These are phyloP conservation scores for Metschnikowia lachancei DNA, from an alignment of 805 yeast genomes.

Conservation along the genomic window DNA sequence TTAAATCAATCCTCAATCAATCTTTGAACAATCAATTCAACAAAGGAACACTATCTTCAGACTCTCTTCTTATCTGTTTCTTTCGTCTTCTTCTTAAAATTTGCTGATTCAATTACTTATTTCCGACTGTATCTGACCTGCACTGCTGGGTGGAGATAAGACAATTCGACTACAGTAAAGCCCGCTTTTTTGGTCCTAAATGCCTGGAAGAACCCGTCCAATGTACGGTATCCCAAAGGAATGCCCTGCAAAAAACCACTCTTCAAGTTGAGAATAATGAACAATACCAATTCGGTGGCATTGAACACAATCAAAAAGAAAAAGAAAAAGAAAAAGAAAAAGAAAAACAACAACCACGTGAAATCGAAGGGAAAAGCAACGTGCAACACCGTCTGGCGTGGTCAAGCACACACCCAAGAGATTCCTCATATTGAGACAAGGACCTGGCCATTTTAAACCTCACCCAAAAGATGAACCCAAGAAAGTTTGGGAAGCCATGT, in stretches of 20 bases:
- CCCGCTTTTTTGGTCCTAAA: constrained; percentile 95
- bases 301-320: constrained; percentile 69
- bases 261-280: constrained; percentile 71
- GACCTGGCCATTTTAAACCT: constrained; percentile 65
- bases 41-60: too few species aligned
- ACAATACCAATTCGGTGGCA: constrained; percentile 73
- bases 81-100: too few species aligned
- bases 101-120: too few species aligned
- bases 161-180: constrained; percentile 66
- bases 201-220: constrained; percentile 88
- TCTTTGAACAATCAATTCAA: too few species aligned
- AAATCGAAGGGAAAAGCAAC: constrained; percentile 81
- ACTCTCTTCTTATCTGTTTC: too few species aligned
- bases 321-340: too few species aligned
- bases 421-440: constrained; percentile 63
- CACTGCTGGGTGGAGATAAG: constrained; percentile 79
- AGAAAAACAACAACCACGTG: constrained; percentile 93
- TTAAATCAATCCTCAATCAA: too few species aligned
- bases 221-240: constrained; percentile 63
- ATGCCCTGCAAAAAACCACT: constrained; percentile 46
- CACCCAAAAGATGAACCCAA: constrained; percentile 81
- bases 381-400: constrained; percentile 98
- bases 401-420: constrained; percentile 80
- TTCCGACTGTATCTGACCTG: too few species aligned
- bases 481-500: constrained; percentile 85